Conservation (phyloP, 441 rosid species). For the Jatropha podagrica region DNA sequence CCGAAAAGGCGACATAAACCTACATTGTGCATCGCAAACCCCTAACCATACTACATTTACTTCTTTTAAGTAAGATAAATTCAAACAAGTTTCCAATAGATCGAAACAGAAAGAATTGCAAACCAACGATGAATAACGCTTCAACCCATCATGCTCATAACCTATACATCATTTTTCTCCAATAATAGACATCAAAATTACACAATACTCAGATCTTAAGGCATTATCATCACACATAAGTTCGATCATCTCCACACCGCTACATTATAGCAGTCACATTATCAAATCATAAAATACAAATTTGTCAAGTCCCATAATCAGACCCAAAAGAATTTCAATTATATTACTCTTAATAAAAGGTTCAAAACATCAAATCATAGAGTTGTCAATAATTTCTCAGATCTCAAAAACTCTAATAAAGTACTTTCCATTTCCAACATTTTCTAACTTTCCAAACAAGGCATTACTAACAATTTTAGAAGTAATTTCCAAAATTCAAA, state of each 20-base stretch:
- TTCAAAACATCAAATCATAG: not conserved
- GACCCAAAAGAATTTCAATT: not conserved
- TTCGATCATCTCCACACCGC: not conserved
- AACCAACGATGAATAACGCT: not conserved
- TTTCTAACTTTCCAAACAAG: not conserved
- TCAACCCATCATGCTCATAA: not conserved
- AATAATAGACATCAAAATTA: not conserved
- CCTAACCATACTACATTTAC: not conserved
- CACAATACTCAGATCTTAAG: constrained; percentile 3
- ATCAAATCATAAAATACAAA: not conserved
- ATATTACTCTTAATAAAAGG: not conserved
- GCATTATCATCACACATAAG: not conserved
- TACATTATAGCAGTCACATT: constrained; percentile 4
- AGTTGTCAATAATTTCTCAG: not conserved
- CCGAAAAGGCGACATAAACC: constrained; percentile 6
- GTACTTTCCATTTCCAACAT: constrained; percentile 13
- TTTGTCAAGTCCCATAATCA: not conserved
- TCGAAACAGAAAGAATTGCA: not conserved
- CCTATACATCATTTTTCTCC: not conserved
- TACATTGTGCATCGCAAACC: not conserved
- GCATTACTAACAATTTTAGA: not conserved
- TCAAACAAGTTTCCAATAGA: not conserved
- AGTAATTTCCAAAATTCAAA: constrained; percentile 2
- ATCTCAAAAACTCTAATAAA: not conserved
- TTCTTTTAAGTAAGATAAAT: not conserved